Conservation (phyloP, 192 early-diverging fungal genomes). For the Dimargaris xerosporica region DNA sequence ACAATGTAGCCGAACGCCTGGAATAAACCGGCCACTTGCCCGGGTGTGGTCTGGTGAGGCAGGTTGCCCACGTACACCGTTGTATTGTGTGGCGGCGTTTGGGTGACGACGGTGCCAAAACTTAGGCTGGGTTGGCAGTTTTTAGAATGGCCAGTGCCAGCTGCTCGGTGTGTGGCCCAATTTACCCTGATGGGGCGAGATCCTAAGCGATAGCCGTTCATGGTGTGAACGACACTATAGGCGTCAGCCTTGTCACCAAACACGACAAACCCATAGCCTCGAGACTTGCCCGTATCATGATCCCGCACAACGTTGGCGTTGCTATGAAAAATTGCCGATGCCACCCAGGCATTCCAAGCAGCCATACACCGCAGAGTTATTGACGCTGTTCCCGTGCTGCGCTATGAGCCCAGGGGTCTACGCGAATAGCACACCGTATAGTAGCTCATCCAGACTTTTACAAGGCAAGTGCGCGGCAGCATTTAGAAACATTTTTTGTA, state of each 20-base stretch:
- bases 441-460: neutral
- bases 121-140: conserved; percentile 16
- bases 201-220: conserved; percentile 85
- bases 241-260: conserved; percentile 79
- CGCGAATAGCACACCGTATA: neutral
- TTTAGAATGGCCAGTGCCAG: conserved; percentile 4
- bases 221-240: conserved; percentile 64
- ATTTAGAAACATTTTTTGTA: no score
- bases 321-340: conserved; percentile 23
- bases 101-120: conserved; percentile 55
- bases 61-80: conserved; percentile 86
- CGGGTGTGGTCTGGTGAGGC: conserved; percentile 54
- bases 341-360: neutral
- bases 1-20: conserved; percentile 60
- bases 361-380: neutral
- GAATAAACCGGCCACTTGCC: conserved; percentile 56
- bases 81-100: conserved; percentile 69
- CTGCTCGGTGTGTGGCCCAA: conserved; percentile 82
- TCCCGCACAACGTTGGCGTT: conserved; percentile 95
- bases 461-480: neutral
- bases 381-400: conserved; percentile 16
- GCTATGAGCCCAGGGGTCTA: conserved; percentile 10
- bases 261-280: conserved; percentile 85
- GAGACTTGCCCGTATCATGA: conserved; percentile 66
- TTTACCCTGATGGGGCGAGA: conserved; percentile 77